Evolutionary conservation across 73 alveolate species (phyloP).

Genomic region (Urostyla sp.): DNA sequence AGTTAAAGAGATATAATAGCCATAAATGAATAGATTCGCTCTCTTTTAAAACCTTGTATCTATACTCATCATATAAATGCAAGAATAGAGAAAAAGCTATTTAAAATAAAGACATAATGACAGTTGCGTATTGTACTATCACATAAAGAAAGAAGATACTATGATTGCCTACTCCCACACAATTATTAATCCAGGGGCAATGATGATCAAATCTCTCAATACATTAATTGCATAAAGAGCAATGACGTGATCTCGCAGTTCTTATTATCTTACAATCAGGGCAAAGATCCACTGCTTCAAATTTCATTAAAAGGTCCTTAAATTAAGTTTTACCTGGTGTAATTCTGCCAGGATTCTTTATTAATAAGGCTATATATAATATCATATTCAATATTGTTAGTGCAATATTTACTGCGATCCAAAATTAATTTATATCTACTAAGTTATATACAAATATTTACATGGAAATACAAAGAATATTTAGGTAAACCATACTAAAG

Average conservation of each 20-base stretch:
- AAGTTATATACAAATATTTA: too few species aligned
- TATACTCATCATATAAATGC: too few species aligned
- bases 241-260: slow-evolving; percentile 87
- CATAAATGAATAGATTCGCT: too few species aligned
- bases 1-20: too few species aligned
- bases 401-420: too few species aligned
- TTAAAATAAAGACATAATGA: too few species aligned
- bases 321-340: slow-evolving; percentile 14
- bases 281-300: slow-evolving; percentile 70
- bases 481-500: too few species aligned
- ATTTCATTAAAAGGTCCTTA: slow-evolving; percentile 48
- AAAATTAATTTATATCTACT: too few species aligned
- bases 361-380: background rate
- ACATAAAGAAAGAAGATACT: slow-evolving; percentile 63
- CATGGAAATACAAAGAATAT: too few species aligned
- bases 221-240: slow-evolving; percentile 86
- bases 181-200: slow-evolving; percentile 80
- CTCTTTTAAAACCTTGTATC: too few species aligned
- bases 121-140: background rate
- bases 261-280: slow-evolving; percentile 86
- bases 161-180: slow-evolving; percentile 89
- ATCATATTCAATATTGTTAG: too few species aligned
- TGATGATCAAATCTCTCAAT: slow-evolving; percentile 87
- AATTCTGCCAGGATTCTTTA: slow-evolving; percentile 37
- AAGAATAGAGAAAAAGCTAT: too few species aligned